Conservation (phyloP, 2,329 filamentous ascomycete genomes). For the Venturiaceae sp. region DNA sequence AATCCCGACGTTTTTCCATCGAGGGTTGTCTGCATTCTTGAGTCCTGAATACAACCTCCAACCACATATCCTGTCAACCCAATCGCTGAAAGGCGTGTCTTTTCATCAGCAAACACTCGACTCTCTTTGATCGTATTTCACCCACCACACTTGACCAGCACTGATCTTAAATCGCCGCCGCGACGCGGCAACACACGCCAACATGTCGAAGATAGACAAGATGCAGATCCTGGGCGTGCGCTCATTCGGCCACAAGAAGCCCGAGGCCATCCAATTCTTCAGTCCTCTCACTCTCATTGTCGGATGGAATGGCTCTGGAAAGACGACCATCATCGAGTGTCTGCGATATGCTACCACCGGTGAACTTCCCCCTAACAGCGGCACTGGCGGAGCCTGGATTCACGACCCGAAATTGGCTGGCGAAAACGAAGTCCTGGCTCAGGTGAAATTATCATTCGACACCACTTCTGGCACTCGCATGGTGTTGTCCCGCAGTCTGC, state of each 20-base stretch:
- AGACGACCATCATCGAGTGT: slow-evolving; percentile 98
- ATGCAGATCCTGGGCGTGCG: slow-evolving; percentile 75
- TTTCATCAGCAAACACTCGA: neutral
- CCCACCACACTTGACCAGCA: neutral
- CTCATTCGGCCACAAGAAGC: slow-evolving; percentile 69
- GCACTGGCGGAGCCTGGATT: slow-evolving; percentile 81
- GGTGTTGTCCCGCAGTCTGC: slow-evolving; percentile 74
- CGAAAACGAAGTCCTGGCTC: slow-evolving; percentile 81
- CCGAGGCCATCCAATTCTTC: slow-evolving; percentile 78
- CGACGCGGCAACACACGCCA: neutral
- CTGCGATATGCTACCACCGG: slow-evolving; percentile 97
- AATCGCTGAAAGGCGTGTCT: neutral
- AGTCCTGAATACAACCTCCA: neutral
- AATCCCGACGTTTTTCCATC: neutral
- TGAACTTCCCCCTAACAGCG: slow-evolving; percentile 82
- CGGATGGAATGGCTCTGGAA: slow-evolving; percentile 93
- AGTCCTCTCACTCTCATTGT: slow-evolving; percentile 92
- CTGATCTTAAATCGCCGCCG: slow-evolving; percentile 3
- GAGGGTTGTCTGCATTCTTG: neutral
- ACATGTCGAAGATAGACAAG: slow-evolving; percentile 65
- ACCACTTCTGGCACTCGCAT: slow-evolving; percentile 69
- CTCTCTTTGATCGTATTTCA: no score
- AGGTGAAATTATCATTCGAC: slow-evolving; percentile 83
- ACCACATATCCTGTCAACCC: neutral
- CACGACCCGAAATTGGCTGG: slow-evolving; percentile 91